These are phyloP conservation scores for Clathrus columnatus DNA, from an alignment of 768 basidiomycete genomes.

Conservation along the genomic window DNA sequence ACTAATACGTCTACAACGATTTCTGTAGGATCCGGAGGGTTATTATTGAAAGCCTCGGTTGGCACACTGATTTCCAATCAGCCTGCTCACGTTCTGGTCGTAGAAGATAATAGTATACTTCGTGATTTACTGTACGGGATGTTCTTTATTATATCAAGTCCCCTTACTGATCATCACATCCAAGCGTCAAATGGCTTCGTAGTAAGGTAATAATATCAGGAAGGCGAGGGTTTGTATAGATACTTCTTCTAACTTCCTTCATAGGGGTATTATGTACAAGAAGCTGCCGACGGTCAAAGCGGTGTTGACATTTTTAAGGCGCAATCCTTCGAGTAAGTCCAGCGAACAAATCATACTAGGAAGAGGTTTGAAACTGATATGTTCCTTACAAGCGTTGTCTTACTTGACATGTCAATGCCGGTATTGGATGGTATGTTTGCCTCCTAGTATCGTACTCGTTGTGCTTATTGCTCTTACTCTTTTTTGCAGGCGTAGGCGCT, in stretches of 20 bases:
- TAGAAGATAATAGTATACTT: conserved; percentile 86
- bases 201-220: conserved; percentile 33
- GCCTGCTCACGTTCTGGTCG: conserved; percentile 62
- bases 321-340: conserved; percentile 77
- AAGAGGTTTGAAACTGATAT: conserved; percentile 10
- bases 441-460: not conserved
- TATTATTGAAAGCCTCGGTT: conserved; percentile 59
- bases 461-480: not conserved
- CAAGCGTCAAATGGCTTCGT: conserved; percentile 56
- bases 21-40: conserved; percentile 50
- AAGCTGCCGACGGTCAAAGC: conserved; percentile 78
- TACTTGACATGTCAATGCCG: conserved; percentile 90
- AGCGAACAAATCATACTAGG: not conserved
- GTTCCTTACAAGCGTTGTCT: conserved; percentile 51
- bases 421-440: conserved; percentile 64
- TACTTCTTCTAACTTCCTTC: not conserved
- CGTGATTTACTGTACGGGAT: conserved; percentile 68
- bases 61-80: conserved; percentile 36
- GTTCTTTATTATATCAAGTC: not conserved
- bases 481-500: conserved; percentile 60
- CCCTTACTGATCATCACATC: not conserved
- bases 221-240: not conserved
- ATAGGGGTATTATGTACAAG: conserved; percentile 64
- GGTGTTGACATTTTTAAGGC: conserved; percentile 69
- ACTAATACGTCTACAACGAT: conserved; percentile 30